Evolutionary conservation across 1,284 basidiomycete species (phyloP), one percentile per base, ranked within the genome.

Genomic region (Boletus subluridellus): DNA sequence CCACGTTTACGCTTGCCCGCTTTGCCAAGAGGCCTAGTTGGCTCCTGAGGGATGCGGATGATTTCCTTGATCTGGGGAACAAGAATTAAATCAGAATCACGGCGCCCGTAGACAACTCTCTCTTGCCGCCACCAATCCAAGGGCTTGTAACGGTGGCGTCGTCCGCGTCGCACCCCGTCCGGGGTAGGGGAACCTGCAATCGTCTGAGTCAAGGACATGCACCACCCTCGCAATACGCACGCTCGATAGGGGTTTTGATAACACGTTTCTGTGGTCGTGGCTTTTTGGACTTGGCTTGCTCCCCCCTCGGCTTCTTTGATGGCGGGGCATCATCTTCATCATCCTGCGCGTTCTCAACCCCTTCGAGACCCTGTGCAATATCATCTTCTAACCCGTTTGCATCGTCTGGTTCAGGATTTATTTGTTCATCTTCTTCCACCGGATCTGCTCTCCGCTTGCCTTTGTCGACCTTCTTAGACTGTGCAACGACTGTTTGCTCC

Each of bases 101-200:
- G 76, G 17, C 85, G 80, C 5, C 85, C 86, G 66, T 94, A 98
- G 8, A 95, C 86, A 30, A 94, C 83, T 61, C 87, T 89, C 73
- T 99, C 96, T 63, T 87, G 86, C n/a, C 93, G 84, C 97, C 97
- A 99, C 77, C 82, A 97, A 44, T 94, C 90, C 32, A 99, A 78
- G 2, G 96, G 97, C 49, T 78, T 77, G 66, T 86, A 87, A 15
- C 87, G 85, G 55, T 82, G 78, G 24, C 95, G 86, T 50, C 78
- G 80, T 35, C 91, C 87, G 49, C 92, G 85, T 9, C 95, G 87
- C 4, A 91, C 77, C 35, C 90, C 91, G 21, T 86, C 78, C 9
- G 80, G 76, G 9, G 66, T 60, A 38, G 61, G 64, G 52, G 64
- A 61, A 54, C 35, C 68, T 67, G 50, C 38, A 52, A 47, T 35